Conservation (phyloP, 345 rosid genomes). For the Gossypium mustelinum region DNA sequence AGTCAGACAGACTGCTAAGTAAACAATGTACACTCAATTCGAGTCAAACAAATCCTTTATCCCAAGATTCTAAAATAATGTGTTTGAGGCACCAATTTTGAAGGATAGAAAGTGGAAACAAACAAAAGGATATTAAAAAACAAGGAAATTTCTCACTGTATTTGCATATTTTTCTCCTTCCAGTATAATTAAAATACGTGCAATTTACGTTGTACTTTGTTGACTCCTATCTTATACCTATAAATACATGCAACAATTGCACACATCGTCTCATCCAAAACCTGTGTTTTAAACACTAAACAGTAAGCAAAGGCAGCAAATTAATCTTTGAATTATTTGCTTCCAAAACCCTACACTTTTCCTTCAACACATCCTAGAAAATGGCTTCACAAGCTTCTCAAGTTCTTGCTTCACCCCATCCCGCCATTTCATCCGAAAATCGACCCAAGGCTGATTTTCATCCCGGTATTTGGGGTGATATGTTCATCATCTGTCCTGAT, state of each 20-base stretch:
- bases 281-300: background rate
- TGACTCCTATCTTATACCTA: background rate
- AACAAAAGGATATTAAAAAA: background rate
- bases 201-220: background rate
- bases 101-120: background rate
- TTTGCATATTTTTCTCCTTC: background rate
- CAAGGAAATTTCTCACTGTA: background rate
- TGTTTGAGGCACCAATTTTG: background rate
- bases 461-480: constrained; percentile 1
- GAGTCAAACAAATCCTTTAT: background rate
- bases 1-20: background rate
- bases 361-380: background rate
- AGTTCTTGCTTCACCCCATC: background rate
- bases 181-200: no score
- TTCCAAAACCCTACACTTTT: background rate
- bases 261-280: background rate
- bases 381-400: background rate
- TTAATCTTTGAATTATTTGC: background rate
- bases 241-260: constrained; percentile 1
- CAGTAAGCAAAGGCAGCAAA: background rate
- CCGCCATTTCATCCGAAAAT: background rate
- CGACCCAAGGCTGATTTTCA: constrained; percentile 4
- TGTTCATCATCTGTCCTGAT: background rate
- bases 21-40: background rate
- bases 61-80: background rate